A percentile compares a stretch with the other conserved stretches of the same genome.
Conservation (phyloP, 2,329 filamentous ascomycete genomes). For the Diaporthe capsici region DNA sequence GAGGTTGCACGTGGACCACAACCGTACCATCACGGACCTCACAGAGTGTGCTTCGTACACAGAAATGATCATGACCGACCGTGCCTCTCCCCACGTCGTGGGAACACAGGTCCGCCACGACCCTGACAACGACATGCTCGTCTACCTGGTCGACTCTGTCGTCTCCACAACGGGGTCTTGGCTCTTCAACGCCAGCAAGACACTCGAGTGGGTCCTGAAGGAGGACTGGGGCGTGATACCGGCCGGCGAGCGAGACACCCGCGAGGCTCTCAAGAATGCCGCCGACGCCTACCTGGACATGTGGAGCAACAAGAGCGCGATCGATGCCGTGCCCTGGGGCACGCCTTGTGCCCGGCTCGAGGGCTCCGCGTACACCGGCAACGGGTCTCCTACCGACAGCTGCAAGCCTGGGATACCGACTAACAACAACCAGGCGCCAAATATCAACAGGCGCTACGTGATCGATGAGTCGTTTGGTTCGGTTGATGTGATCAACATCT, state of each 20-base stretch:
- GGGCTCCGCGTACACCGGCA: slow-evolving; percentile 43
- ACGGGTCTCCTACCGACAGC: slow-evolving; percentile 22
- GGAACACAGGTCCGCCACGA: slow-evolving; percentile 43
- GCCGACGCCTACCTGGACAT: slow-evolving; percentile 54
- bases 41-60: slow-evolving; percentile 28
- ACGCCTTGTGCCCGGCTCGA: slow-evolving; percentile 52
- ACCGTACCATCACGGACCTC: slow-evolving; percentile 46
- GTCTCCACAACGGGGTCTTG: slow-evolving; percentile 51
- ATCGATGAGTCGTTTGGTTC: slow-evolving; percentile 50
- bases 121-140: slow-evolving; percentile 24
- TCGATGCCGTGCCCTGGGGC: slow-evolving; percentile 52
- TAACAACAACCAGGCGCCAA: slow-evolving; percentile 44
- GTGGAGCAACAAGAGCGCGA: slow-evolving; percentile 50
- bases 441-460: slow-evolving; percentile 50
- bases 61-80: slow-evolving; percentile 31
- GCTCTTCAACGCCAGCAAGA: slow-evolving; percentile 52
- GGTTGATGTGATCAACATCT: slow-evolving; percentile 49
- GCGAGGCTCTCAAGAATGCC: slow-evolving; percentile 46
- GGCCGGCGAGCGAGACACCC: slow-evolving; percentile 45
- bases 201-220: slow-evolving; percentile 48
- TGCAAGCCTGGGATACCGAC: slow-evolving; percentile 36
- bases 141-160: slow-evolving; percentile 49
- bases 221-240: slow-evolving; percentile 51
- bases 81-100: slow-evolving; percentile 39
- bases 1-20: slow-evolving; percentile 47